Conservation (phyloP, 2,329 filamentous ascomycete species). For the Rhynchosporium graminicola region DNA sequence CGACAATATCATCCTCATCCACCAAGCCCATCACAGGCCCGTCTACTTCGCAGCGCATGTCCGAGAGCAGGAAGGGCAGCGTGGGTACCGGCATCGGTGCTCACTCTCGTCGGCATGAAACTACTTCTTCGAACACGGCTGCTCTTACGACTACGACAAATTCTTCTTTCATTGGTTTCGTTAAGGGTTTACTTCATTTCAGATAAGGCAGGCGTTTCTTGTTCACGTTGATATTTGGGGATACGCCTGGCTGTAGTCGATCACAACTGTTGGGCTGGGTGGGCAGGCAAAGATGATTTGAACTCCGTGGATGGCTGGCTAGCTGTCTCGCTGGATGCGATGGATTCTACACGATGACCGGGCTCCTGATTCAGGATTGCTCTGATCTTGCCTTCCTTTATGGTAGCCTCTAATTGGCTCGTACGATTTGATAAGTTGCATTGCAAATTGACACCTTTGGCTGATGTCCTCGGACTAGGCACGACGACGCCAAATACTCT, state of each 20-base stretch:
- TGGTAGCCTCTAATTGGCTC: neutral
- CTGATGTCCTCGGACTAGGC: constrained; percentile 8
- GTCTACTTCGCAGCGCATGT: constrained; percentile 42
- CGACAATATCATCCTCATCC: constrained; percentile 22
- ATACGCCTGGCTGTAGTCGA: constrained; percentile 9
- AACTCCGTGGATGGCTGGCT: constrained; percentile 14
- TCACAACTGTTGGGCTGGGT: constrained; percentile 15
- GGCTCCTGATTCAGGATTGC: neutral
- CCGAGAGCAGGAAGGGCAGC: constrained; percentile 35
- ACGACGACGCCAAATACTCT: constrained; percentile 5
- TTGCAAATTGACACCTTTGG: constrained; percentile 18
- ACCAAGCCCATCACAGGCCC: constrained; percentile 29
- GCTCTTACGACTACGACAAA: constrained; percentile 24
- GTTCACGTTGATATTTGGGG: constrained; percentile 10
- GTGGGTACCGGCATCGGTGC: constrained; percentile 20
- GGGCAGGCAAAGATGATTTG: constrained; percentile 8
- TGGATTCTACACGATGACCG: constrained; percentile 8
- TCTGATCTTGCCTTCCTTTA: constrained; percentile 8
- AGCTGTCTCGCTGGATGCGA: constrained; percentile 15
- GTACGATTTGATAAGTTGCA: constrained; percentile 14
- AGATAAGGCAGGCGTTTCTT: constrained; percentile 27
- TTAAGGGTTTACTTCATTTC: constrained; percentile 33
- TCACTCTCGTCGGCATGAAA: constrained; percentile 21
- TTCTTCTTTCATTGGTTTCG: constrained; percentile 37
- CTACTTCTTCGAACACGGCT: constrained; percentile 22